These are phyloP conservation scores for Barnettozyma salicaria DNA, from an alignment of 805 yeast genomes.

Conservation along the genomic window DNA sequence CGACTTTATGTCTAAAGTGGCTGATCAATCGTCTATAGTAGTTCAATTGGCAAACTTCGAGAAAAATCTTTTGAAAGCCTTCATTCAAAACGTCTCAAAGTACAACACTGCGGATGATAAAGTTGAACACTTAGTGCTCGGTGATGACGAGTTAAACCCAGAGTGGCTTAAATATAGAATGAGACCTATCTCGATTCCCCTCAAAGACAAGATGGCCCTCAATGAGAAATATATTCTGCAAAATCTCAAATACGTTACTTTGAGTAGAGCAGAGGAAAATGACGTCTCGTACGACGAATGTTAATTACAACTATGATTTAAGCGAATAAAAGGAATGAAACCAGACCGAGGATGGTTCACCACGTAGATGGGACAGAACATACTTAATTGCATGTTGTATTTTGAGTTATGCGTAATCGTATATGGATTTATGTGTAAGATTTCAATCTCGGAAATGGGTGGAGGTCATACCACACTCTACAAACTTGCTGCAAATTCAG, in stretches of 20 bases:
- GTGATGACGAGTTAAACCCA: conserved; percentile 20
- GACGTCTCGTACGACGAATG: conserved; percentile 6
- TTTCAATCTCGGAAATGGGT: too few species aligned
- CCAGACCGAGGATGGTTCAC: too few species aligned
- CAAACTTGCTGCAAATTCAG: too few species aligned
- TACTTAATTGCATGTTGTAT: too few species aligned
- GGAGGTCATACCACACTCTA: too few species aligned
- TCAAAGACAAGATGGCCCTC: conserved; percentile 8
- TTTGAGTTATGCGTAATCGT: too few species aligned
- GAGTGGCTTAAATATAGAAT: conserved; percentile 23
- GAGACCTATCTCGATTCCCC: conserved; percentile 18
- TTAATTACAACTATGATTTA: background rate
- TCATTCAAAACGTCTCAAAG: conserved; percentile 3
- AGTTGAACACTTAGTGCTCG: conserved; percentile 17
- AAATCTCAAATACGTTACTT: conserved; percentile 5
- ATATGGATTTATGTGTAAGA: too few species aligned
- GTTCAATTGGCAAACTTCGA: conserved; percentile 17
- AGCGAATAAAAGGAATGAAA: too few species aligned
- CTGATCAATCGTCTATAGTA: conserved; percentile 14
- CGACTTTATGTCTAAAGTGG: conserved; percentile 1
- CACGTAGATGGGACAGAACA: too few species aligned
- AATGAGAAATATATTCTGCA: conserved; percentile 9
- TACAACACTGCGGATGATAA: conserved; percentile 10
- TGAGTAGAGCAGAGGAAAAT: conserved; percentile 7
- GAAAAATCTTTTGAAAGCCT: conserved; percentile 10